Conservation (phyloP, 2,329 filamentous ascomycete genomes). For the Fusarium agapanthi region DNA sequence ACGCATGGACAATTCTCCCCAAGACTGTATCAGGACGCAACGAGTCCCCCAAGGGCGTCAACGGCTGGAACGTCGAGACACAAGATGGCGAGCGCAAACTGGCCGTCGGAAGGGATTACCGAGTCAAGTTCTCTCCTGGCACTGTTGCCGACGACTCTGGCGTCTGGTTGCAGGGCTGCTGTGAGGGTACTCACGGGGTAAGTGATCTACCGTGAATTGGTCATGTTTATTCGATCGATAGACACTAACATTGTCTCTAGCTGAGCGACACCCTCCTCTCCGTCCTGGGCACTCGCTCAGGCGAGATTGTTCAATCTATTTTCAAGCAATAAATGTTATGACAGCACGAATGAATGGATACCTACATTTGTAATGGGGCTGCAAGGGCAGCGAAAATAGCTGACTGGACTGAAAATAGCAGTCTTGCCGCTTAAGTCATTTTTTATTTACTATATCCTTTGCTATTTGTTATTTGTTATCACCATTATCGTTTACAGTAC, state of each 20-base stretch:
- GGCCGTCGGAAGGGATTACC: conserved; percentile 80
- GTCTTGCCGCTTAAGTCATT: conserved; percentile 14
- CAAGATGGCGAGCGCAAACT: conserved; percentile 59
- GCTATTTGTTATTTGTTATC: conserved; percentile 8
- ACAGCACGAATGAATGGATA: conserved; percentile 34
- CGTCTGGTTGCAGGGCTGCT: conserved; percentile 93
- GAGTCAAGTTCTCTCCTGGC: conserved; percentile 73
- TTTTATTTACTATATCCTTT: conserved; percentile 26
- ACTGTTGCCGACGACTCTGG: conserved; percentile 78
- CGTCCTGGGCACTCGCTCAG: conserved; percentile 77
- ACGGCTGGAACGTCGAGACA: conserved; percentile 53
- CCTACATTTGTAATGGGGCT: conserved; percentile 36
- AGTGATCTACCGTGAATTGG: conserved; percentile 52
- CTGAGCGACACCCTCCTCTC: conserved; percentile 85
- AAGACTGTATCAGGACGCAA: conserved; percentile 46
- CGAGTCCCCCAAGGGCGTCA: conserved; percentile 48
- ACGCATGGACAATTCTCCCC: conserved; percentile 72
- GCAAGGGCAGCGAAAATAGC: conserved; percentile 38
- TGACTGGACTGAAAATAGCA: conserved; percentile 22
- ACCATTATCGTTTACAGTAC: conserved; percentile 11
- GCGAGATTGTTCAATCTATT: conserved; percentile 80
- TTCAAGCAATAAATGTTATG: conserved; percentile 57
- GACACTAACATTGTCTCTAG: conserved; percentile 50
- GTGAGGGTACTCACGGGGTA: conserved; percentile 90
- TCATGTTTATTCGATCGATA: not conserved